Base-by-base conservation (phyloP, 352 stramenopile species). In the Globisporangium emineosum region DNA sequence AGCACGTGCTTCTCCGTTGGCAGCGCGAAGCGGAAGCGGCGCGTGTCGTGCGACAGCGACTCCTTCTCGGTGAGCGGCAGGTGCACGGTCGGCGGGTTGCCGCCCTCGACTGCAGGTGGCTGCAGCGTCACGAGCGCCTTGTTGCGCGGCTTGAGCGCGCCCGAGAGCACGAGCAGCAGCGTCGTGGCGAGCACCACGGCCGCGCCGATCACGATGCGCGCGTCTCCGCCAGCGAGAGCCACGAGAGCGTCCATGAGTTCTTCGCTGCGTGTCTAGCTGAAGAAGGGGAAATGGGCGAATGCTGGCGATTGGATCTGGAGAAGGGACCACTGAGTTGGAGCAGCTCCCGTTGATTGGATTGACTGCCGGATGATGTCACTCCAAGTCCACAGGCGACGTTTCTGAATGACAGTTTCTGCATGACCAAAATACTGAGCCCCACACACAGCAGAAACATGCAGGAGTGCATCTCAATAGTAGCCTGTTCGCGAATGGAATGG, bases 11-110 rank as follows among this genome's bases (percentile, higher is more conserved):
- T 66, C 12, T 85, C 57, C 23, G 71, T 83, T 6, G 92, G 93
- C 10, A 98, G 71, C n/a, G 72, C 90, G 72, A 98, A 98, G 53
- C 93, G 96, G 70, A 98, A 98, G 71, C 85, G 83, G n/a, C 90
- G 81, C 45, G 93, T 98, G 76, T 98, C 94, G 70, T 98, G 94
- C 30, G 88, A 97, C 13, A 98, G 65, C 21, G 51, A 72, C 66
- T 98, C 89, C 71, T 98, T 98, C 60, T 96, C 85, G 3, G 97
- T 72, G 10, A 98, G 80, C 25, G 83, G 77, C 66, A 95, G 57
- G n/a, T 81, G 73, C 35, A 93, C 84, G 1, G 77, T 80, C 8
- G 71, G 72, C 12, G 70, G 61, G 57, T 69, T 66, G 29, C 69
- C 72, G n/a, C 68, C 64, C 5, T 74, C 76, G 21, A 67, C 67